phyloP scores from a whole-genome alignment of 2,329 filamentous ascomycete species.

The Cyphellophora europaea region DNA sequence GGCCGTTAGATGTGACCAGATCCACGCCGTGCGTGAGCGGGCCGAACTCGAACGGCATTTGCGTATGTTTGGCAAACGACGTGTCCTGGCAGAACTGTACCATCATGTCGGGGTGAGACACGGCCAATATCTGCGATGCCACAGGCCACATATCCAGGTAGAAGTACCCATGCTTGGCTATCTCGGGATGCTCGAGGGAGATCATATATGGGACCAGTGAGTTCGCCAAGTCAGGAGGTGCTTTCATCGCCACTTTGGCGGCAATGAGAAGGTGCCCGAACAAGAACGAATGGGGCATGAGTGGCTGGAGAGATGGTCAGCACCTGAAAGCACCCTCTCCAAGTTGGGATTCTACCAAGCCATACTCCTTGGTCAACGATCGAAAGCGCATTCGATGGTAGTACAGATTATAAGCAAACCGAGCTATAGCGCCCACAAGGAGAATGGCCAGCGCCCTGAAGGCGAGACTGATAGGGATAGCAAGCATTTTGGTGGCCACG shows the following conservation, averaged over 20 bases:
- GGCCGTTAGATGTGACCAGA: conserved; percentile 13
- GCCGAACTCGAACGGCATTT: conserved; percentile 7
- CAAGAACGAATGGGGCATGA: conserved; percentile 5
- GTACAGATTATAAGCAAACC: no score
- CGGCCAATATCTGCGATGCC: conserved; percentile 8
- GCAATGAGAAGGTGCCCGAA: conserved; percentile 15
- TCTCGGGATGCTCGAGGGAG: conserved; percentile 11
- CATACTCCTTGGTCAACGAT: no score
- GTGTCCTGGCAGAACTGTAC: conserved; percentile 8
- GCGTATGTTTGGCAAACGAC: conserved; percentile 24
- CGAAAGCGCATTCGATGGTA: no score
- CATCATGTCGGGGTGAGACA: conserved; percentile 9
- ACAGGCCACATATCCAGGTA: conserved; percentile 18
- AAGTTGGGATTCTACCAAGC: no score
- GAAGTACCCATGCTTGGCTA: conserved; percentile 8
- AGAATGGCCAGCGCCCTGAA: no score
- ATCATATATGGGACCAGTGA: conserved; percentile 8
- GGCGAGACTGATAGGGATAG: no score
- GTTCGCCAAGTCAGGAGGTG: conserved; percentile 11
- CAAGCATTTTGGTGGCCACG: no score
- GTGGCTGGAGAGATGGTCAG: not conserved
- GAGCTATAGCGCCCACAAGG: no score
- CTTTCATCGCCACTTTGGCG: conserved; percentile 5
- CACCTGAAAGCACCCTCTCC: no score
- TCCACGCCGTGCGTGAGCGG: conserved; percentile 8